Conservation (phyloP, 768 basidiomycete genomes). For the Multifurca ochricompacta region DNA sequence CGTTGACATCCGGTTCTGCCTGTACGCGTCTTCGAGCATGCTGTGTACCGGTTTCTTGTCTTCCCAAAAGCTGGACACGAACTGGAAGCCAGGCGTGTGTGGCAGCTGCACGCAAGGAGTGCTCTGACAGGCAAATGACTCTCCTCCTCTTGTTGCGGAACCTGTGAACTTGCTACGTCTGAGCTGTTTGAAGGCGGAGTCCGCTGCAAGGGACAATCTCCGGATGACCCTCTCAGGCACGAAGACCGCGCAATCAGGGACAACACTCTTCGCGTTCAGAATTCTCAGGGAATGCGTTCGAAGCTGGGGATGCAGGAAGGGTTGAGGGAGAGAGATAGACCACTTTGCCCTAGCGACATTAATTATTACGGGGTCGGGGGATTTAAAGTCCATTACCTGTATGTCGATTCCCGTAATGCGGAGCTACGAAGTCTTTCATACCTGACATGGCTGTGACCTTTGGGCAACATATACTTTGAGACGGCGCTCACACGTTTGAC, state of each 20-base stretch:
- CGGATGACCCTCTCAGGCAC: slow-evolving; percentile 34
- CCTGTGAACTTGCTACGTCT: slow-evolving; percentile 33
- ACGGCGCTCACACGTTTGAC: slow-evolving; percentile 40
- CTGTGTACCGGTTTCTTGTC: slow-evolving; percentile 50
- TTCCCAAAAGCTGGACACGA: slow-evolving; percentile 48
- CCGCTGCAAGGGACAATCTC: slow-evolving; percentile 35
- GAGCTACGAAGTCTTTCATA: slow-evolving; percentile 44
- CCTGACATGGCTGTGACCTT: slow-evolving; percentile 24
- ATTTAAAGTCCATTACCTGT: slow-evolving; percentile 30
- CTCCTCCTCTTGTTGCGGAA: slow-evolving; percentile 33
- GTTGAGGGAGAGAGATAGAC: slow-evolving; percentile 41
- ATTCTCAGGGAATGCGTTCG: slow-evolving; percentile 31
- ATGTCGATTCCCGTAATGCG: slow-evolving; percentile 35
- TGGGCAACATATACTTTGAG: not conserved
- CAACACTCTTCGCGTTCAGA: slow-evolving; percentile 38
- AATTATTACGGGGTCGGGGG: slow-evolving; percentile 5
- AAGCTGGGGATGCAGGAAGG: slow-evolving; percentile 26
- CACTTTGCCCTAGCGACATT: slow-evolving; percentile 37
- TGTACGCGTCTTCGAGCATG: slow-evolving; percentile 44
- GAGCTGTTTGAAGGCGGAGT: slow-evolving; percentile 42
- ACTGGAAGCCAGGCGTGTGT: slow-evolving; percentile 42
- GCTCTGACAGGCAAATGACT: slow-evolving; percentile 45
- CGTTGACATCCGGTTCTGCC: slow-evolving; percentile 52
- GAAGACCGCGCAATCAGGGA: slow-evolving; percentile 45
- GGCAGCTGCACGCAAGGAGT: slow-evolving; percentile 43